These are phyloP conservation scores for Hypoxylon sp. DNA, from an alignment of 2,329 filamentous ascomycete genomes.

Conservation along the genomic window DNA sequence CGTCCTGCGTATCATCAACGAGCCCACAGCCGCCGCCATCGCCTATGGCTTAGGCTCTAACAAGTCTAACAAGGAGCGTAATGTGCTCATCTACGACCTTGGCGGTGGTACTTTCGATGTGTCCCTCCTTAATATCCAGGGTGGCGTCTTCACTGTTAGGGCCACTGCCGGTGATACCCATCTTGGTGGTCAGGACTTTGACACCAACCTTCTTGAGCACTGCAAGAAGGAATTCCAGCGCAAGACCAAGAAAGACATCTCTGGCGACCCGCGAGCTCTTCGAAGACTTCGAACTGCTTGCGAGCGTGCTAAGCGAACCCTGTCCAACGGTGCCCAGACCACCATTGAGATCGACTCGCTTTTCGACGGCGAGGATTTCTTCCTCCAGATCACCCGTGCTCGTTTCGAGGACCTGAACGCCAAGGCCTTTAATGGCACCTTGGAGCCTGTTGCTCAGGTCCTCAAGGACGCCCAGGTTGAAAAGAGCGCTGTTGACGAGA, in stretches of 20 bases:
- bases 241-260: constrained; percentile 84
- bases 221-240: constrained; percentile 95
- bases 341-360: constrained; percentile 99
- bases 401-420: constrained; percentile 99
- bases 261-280: constrained; percentile 89
- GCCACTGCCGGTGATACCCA: constrained; percentile 98
- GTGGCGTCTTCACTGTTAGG: constrained; percentile 99
- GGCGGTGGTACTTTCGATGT: constrained; percentile 99
- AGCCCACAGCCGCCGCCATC: constrained; percentile 97
- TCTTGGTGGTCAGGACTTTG: constrained; percentile 95
- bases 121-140: constrained; percentile 97
- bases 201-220: constrained; percentile 94
- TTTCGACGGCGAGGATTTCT: constrained; percentile 98
- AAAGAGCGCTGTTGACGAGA: constrained; percentile 96
- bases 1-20: constrained; percentile 99
- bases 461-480: constrained; percentile 91
- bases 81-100: constrained; percentile 99
- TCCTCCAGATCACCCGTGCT: constrained; percentile 96
- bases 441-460: constrained; percentile 96
- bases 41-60: constrained; percentile 97
- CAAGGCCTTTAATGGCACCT: constrained; percentile 92
- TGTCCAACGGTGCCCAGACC: constrained; percentile 97
- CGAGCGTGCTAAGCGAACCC: constrained; percentile 99
- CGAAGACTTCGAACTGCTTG: constrained; percentile 97
- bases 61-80: constrained; percentile 97